Evolutionary conservation across 2,329 filamentous ascomycete species (phyloP), one percentile per base, ranked within the genome.

Genomic region (Fusarium protoensiforme): DNA sequence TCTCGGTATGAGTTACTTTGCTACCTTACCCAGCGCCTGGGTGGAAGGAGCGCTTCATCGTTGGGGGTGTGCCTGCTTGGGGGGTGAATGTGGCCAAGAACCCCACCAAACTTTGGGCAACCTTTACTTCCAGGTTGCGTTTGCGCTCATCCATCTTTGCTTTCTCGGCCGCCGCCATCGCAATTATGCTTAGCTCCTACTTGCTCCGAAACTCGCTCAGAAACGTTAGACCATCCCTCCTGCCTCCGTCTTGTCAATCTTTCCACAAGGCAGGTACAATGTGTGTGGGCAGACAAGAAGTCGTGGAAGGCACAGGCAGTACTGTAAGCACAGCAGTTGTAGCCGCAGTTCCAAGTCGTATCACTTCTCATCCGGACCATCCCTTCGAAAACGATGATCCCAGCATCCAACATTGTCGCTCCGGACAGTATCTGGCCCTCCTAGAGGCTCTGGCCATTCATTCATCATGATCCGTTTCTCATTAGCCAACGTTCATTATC

Each of bases 401-500:
- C 38, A 64, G 53, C 64, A 57, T 54, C 39, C 60, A 57, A 38
- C 38, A 29, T 48, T n/a, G 41, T 48, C 48, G 33, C 56, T 54
- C 61, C 24, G 24, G 43, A 48, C 61, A 48, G 38, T 59, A 65
- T 56, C 38, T 54, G 27, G n/a, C 54, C 57, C 16, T 29, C 36
- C 10, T 18, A 11, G 22, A 24, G 36, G 31, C 56, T 67, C 60
- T 53, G 58, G 57, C 69, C 68, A 74, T 74, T 69, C 43, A 69
- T 48, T 38, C 56, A 46, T 48, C 68, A 67, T 67, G 71, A 67
- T 69, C 62, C 36, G 51, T 72, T 74, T 74, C 72, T 74, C 43
- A 73, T 74, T 74, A 74, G 72, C 71, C 72, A 74, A 74, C 72
- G 31, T 57, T 35, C 71, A 74, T 74, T 74, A 74, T 74, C 68